These are phyloP conservation scores for Delphinella strobiligena DNA, from an alignment of 2,329 filamentous ascomycete genomes.

Conservation along the genomic window DNA sequence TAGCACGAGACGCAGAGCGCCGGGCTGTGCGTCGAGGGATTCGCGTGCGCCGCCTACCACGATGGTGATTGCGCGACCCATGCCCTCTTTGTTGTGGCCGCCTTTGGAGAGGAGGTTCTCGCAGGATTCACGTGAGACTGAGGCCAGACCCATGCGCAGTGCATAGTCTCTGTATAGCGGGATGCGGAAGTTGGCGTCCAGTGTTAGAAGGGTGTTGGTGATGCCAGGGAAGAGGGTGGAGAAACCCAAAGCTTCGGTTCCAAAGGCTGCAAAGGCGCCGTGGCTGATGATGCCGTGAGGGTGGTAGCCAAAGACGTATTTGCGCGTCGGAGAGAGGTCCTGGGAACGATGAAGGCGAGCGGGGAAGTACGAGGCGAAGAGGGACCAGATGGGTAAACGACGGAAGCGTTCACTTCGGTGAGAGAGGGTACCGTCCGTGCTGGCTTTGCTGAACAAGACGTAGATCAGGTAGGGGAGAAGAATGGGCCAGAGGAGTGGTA, in stretches of 20 bases:
- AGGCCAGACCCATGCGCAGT: conserved; percentile 74
- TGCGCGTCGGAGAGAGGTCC: conserved; percentile 64
- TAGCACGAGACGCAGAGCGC: conserved; percentile 64
- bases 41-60: conserved; percentile 88
- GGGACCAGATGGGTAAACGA: conserved; percentile 64
- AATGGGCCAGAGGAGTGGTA: conserved; percentile 82
- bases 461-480: conserved; percentile 70
- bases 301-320: conserved; percentile 96
- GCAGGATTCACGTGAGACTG: conserved; percentile 84
- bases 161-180: conserved; percentile 92
- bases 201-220: conserved; percentile 81
- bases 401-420: conserved; percentile 67
- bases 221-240: conserved; percentile 83
- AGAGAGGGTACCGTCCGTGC: conserved; percentile 61
- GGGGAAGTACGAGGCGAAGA: conserved; percentile 93
- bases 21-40: conserved; percentile 76
- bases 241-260: conserved; percentile 81
- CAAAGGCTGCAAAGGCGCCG: conserved; percentile 87
- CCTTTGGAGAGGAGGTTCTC: conserved; percentile 76
- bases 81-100: conserved; percentile 64
- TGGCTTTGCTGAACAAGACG: conserved; percentile 66
- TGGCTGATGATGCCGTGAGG: conserved; percentile 96
- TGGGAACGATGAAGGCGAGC: conserved; percentile 76
- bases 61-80: conserved; percentile 93
- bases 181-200: conserved; percentile 92